phyloP scores from a whole-genome alignment of 495 filamentous ascomycete species.

The Cairneyella variabilis region DNA sequence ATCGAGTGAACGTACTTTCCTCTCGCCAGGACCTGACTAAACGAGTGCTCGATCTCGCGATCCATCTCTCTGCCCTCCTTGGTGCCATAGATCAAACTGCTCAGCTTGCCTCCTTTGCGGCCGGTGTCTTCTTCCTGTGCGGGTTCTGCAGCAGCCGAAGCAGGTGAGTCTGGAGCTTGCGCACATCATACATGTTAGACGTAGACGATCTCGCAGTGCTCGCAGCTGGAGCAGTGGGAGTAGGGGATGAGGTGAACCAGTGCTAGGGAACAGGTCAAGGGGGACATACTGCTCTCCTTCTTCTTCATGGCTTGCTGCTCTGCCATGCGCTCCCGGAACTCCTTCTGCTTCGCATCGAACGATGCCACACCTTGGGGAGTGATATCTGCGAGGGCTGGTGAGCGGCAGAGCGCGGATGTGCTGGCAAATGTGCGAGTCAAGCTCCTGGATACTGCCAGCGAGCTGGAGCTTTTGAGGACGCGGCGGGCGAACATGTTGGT shows the following conservation, averaged over 20 bases:
- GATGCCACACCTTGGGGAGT: constrained; percentile 60
- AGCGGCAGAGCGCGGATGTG: constrained; percentile 39
- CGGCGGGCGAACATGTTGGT: constrained; percentile 32
- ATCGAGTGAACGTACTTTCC: constrained; percentile 99
- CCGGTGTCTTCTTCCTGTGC: constrained; percentile 32
- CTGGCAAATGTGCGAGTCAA: constrained; percentile 60
- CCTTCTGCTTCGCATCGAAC: constrained; percentile 77
- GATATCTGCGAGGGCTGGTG: constrained; percentile 82
- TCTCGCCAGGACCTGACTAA: constrained; percentile 87
- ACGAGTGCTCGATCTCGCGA: constrained; percentile 89
- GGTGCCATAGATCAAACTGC: constrained; percentile 88
- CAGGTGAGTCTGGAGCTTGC: constrained; percentile 63
- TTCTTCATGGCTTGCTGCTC: constrained; percentile 57
- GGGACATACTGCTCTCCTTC: constrained; percentile 77
- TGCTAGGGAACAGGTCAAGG: constrained; percentile 23
- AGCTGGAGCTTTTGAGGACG: constrained; percentile 40
- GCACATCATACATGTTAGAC: constrained; percentile 33
- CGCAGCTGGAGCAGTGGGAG: constrained; percentile 52
- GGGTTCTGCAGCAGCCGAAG: constrained; percentile 48
- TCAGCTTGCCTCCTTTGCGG: constrained; percentile 44
- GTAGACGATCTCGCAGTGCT: constrained; percentile 48
- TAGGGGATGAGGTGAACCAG: constrained; percentile 13
- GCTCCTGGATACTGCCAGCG: constrained; percentile 18
- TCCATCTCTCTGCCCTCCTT: constrained; percentile 91
- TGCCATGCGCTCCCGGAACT: constrained; percentile 80